A percentile compares a stretch with the other conserved stretches of the same genome.
Evolutionary conservation across 169 alveolate species (phyloP).

Genomic region (Eimeria maxima): DNA sequence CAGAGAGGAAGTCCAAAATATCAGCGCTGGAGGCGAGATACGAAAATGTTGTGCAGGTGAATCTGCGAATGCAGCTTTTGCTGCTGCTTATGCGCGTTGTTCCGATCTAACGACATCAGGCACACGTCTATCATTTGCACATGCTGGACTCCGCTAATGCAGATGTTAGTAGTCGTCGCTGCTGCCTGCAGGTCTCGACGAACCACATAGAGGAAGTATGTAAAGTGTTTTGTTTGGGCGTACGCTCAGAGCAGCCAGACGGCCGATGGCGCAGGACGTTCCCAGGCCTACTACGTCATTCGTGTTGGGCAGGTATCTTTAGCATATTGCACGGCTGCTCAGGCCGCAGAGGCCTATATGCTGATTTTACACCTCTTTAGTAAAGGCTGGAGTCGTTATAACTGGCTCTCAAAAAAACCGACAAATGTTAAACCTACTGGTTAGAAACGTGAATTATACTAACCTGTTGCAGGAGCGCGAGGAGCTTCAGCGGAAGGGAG

Average conservation of each 20-base stretch:
- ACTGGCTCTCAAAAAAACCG: background rate
- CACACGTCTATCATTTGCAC: background rate
- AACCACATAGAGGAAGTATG: slow-evolving; percentile 1
- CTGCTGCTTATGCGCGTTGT: background rate
- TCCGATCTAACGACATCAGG: background rate
- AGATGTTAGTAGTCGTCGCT: background rate
- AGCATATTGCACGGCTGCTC: background rate
- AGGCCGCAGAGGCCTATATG: background rate
- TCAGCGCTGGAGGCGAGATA: slow-evolving; percentile 92
- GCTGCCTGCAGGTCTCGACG: slow-evolving; percentile 16
- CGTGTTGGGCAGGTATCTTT: slow-evolving; percentile 71
- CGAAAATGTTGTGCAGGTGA: slow-evolving; percentile 86
- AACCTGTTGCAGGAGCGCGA: slow-evolving; percentile 54
- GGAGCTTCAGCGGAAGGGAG: slow-evolving; percentile 76
- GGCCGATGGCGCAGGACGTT: slow-evolving; percentile 59
- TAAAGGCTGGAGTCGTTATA: background rate
- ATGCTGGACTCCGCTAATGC: background rate
- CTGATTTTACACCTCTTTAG: background rate
- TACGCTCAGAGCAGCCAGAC: slow-evolving; percentile 49
- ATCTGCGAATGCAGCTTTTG: background rate
- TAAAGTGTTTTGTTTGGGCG: background rate
- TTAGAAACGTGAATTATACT: background rate
- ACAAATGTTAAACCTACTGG: background rate
- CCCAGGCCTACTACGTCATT: slow-evolving; percentile 79
- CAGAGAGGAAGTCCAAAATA: slow-evolving; percentile 92